Evolutionary conservation across 805 yeast species (phyloP).

Genomic region (Ogataea minuta): DNA sequence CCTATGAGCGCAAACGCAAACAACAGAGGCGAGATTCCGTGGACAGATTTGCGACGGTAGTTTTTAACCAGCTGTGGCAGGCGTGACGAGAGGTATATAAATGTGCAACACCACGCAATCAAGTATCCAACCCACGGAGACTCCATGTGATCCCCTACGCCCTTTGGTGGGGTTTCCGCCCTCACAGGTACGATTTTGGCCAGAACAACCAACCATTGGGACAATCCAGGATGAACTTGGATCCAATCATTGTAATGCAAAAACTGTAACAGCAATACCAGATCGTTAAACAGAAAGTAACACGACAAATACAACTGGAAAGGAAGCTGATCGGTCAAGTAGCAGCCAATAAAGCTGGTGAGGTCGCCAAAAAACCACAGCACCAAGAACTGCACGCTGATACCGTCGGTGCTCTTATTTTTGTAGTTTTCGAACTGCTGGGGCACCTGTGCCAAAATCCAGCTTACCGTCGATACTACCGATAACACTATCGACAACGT

Average conservation of each 20-base stretch:
- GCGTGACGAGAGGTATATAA: conserved; percentile 72
- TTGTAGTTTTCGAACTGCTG: conserved; percentile 35
- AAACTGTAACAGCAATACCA: conserved; percentile 65
- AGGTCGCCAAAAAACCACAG: conserved; percentile 37
- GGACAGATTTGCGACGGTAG: conserved; percentile 73
- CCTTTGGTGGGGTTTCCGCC: not conserved
- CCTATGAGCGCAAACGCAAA: conserved; percentile 79
- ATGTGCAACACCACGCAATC: conserved; percentile 79
- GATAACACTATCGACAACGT: conserved; percentile 24
- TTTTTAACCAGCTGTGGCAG: conserved; percentile 83
- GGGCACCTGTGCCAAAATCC: conserved; percentile 38
- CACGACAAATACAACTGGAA: conserved; percentile 73
- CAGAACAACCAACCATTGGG: conserved; percentile 4
- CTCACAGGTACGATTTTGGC: conserved; percentile 34
- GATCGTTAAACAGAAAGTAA: conserved; percentile 74
- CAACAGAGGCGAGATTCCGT: conserved; percentile 78
- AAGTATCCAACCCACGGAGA: conserved; percentile 30
- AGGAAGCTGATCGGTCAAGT: conserved; percentile 73
- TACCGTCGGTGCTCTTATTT: conserved; percentile 32
- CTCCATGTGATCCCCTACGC: too few species aligned
- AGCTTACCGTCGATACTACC: conserved; percentile 31
- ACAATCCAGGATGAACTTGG: not conserved
- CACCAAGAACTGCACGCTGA: conserved; percentile 31
- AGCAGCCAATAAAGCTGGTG: conserved; percentile 57
- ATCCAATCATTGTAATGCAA: conserved; percentile 56